Conservation (phyloP, 805 yeast species). For the Wickerhamomyces queroliae region DNA sequence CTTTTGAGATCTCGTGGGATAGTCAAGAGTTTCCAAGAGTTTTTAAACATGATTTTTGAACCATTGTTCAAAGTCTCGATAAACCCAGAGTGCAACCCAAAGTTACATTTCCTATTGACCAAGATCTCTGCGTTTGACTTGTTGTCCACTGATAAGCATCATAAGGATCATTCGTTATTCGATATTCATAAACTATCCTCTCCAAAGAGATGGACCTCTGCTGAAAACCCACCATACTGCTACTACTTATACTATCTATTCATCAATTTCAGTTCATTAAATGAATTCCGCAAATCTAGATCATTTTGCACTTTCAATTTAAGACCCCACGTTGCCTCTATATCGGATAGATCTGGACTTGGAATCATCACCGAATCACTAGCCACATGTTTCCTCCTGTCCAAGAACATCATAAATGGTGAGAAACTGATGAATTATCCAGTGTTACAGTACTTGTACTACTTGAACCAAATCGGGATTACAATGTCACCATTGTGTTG, state of each 20-base stretch:
- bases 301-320: conserved; percentile 12
- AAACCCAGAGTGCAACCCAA: conserved; percentile 18
- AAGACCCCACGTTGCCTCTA: conserved; percentile 20
- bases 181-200: conserved; percentile 12
- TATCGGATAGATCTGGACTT: conserved; percentile 17
- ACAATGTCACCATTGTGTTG: conserved; percentile 24
- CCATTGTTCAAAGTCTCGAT: conserved; percentile 25
- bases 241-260: conserved; percentile 32
- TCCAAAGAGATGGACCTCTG: conserved; percentile 27
- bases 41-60: conserved; percentile 25
- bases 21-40: conserved; percentile 26
- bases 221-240: conserved; percentile 33
- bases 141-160: conserved; percentile 18
- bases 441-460: conserved; percentile 20
- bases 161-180: conserved; percentile 13
- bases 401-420: conserved; percentile 20
- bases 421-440: conserved; percentile 19
- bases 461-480: conserved; percentile 23
- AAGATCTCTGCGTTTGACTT: conserved; percentile 28
- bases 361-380: conserved; percentile 22
- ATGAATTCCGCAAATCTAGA: conserved; percentile 14
- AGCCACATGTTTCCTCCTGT: conserved; percentile 18
- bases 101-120: conserved; percentile 26
- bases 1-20: conserved; percentile 14
- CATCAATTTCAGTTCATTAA: conserved; percentile 17